Evolutionary conservation across 306 rosid species (phyloP).

Genomic region (Vigna radiata): DNA sequence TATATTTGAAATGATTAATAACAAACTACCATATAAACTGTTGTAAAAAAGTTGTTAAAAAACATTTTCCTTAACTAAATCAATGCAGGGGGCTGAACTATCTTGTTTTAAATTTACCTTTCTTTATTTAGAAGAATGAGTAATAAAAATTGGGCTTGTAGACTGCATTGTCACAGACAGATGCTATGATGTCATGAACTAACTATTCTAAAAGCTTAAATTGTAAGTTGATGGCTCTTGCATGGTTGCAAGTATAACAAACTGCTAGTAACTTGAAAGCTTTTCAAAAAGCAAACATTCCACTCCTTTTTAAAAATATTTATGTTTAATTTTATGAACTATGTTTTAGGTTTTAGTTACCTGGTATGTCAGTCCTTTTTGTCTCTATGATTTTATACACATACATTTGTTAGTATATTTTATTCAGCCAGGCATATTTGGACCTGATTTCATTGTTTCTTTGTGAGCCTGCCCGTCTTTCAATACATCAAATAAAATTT

Average conservation of each 20-base stretch:
- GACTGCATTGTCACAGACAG: neutral
- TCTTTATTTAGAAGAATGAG: neutral
- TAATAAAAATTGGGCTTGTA: neutral
- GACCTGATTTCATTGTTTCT: neutral
- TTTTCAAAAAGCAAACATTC: neutral
- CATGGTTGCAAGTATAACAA: neutral
- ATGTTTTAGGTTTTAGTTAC: neutral
- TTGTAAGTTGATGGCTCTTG: no score
- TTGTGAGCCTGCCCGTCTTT: no score
- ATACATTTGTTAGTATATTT: neutral
- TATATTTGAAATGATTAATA: no score
- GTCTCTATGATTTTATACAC: neutral
- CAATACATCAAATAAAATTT: neutral
- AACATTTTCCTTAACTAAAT: no score
- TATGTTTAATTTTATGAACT: neutral
- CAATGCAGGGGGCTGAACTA: neutral
- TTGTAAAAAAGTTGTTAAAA: no score
- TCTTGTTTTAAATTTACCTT: neutral
- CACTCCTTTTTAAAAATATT: neutral
- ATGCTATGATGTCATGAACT: no score
- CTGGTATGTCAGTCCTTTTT: neutral
- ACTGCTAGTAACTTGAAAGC: constrained; percentile 1
- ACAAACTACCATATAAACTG: no score
- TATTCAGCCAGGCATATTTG: neutral
- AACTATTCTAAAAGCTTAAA: no score